These are phyloP conservation scores for Lachnellula subtilissima DNA, from an alignment of 2,329 filamentous ascomycete genomes.

Conservation along the genomic window DNA sequence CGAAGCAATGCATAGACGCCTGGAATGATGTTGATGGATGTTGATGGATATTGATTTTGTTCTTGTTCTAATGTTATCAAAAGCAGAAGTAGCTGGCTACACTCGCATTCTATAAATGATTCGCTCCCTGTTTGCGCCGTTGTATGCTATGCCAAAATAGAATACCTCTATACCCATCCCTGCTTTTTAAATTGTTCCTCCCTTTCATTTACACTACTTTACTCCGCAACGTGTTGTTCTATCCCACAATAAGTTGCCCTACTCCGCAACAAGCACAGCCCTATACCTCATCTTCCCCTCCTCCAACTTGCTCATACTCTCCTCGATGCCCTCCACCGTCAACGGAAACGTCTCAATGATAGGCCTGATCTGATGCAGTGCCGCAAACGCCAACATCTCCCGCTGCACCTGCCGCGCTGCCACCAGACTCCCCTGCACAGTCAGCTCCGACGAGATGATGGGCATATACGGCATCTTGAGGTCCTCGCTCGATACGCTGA, in stretches of 20 bases:
- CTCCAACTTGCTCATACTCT: constrained; percentile 51
- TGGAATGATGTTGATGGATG: too few species aligned
- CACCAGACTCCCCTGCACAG: constrained; percentile 27
- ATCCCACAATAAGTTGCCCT: constrained; percentile 1
- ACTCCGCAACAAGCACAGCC: constrained; percentile 35
- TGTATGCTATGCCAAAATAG: too few species aligned
- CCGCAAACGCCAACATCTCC: constrained; percentile 56
- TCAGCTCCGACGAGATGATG: constrained; percentile 24
- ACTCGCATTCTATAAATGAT: too few species aligned
- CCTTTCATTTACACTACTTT: background rate
- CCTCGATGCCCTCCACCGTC: constrained; percentile 46
- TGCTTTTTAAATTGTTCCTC: background rate
- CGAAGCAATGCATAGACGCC: too few species aligned
- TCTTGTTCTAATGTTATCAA: too few species aligned
- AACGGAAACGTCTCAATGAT: constrained; percentile 54
- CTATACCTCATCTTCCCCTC: constrained; percentile 50
- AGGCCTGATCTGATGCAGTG: constrained; percentile 53
- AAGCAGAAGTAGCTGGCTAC: too few species aligned
- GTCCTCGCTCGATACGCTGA: constrained; percentile 55
- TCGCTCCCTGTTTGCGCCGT: too few species aligned
- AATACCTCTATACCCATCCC: too few species aligned
- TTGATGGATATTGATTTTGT: too few species aligned
- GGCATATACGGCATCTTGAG: constrained; percentile 29
- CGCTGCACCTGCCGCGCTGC: constrained; percentile 44
- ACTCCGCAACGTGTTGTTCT: background rate